Base-by-base conservation (phyloP, 306 rosid species). In the Chamaecrista fasciculata region DNA sequence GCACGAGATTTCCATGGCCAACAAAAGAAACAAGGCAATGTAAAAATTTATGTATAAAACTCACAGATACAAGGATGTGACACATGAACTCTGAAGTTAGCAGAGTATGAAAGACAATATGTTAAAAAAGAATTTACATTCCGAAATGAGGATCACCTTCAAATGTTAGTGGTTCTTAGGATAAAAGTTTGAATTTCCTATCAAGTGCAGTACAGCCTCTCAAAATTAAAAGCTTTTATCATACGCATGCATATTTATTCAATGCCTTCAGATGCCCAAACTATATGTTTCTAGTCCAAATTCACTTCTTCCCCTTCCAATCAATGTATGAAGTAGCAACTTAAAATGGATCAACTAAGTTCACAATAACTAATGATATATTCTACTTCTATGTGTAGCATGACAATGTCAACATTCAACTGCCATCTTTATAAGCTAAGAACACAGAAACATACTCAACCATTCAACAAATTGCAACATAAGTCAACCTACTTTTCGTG, bases 1-100 rank as follows among this genome's bases (percentile, higher is more conserved):
- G 92, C 92, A 81, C 6, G 14, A 57, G 75, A 65, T 76, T 69
- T 21, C 14, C 72, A 76, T 40, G 23, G 33, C 72, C 56, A 59
- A 20, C 33, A 60, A 61, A 72, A 61, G 51, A 40, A 29, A 51
- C 12, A 57, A 59, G 23, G 28, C 6, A 26, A 56, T 23, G 12
- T n/a, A 34, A 48, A 55, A 29, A 59, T 58, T 64, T 25, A 66
- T 52, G 34, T 44, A 39, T 47, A 68, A 50, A 44, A 61, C 4
- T 34, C 36, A 51, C 55, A 18, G 12, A 67, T 69, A 42, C 23
- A 67, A 76, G 58, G 50, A 65, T 12, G 50, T 31, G 44, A 75
- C 46, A 48, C 48, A 69, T 21, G 47, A 63, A 26, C 59, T 20
- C 11, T 37, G 24, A 69, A 70, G 43, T 47, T 31, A 70, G 18